Conservation (phyloP, 768 basidiomycete genomes). For the Floccularia luteovirens region DNA sequence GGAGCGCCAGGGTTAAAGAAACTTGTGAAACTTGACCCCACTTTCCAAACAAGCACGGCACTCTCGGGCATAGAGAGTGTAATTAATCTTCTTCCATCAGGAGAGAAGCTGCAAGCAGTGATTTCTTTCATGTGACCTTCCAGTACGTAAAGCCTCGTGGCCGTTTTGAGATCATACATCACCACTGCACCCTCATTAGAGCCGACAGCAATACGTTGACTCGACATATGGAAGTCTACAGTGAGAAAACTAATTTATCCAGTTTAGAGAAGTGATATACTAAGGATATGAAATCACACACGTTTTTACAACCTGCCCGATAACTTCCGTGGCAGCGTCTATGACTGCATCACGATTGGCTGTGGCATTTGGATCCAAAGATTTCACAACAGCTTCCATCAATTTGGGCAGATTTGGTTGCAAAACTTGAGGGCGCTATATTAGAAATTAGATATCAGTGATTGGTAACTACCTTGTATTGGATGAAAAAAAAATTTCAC, state of each 20-base stretch:
- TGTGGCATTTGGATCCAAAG: constrained; percentile 84
- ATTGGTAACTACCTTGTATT: background rate
- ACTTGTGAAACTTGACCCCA: constrained; percentile 82
- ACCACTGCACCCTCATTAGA: constrained; percentile 90
- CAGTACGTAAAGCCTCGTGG: constrained; percentile 89
- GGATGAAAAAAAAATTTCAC: too few species aligned
- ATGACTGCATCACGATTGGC: constrained; percentile 75
- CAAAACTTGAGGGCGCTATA: constrained; percentile 75
- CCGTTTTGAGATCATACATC: constrained; percentile 96
- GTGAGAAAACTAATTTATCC: constrained; percentile 63
- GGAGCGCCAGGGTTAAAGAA: constrained; percentile 90
- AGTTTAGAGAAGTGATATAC: background rate
- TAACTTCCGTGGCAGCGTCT: constrained; percentile 89
- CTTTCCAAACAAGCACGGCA: constrained; percentile 89
- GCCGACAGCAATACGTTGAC: constrained; percentile 88
- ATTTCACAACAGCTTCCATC: constrained; percentile 94
- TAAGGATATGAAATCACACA: constrained; percentile 25
- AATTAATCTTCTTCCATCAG: constrained; percentile 85
- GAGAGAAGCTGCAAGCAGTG: constrained; percentile 85
- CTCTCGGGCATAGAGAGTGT: constrained; percentile 84
- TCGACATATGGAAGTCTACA: constrained; percentile 86
- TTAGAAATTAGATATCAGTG: constrained; percentile 4
- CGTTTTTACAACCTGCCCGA: constrained; percentile 93
- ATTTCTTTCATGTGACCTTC: constrained; percentile 83
- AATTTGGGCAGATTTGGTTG: constrained; percentile 78